Percentiles rank a stretch among this genome's conserved stretches.
These are phyloP conservation scores for Colletotrichum acutatum DNA, from an alignment of 2,329 filamentous ascomycete species.

Conservation along the genomic window DNA sequence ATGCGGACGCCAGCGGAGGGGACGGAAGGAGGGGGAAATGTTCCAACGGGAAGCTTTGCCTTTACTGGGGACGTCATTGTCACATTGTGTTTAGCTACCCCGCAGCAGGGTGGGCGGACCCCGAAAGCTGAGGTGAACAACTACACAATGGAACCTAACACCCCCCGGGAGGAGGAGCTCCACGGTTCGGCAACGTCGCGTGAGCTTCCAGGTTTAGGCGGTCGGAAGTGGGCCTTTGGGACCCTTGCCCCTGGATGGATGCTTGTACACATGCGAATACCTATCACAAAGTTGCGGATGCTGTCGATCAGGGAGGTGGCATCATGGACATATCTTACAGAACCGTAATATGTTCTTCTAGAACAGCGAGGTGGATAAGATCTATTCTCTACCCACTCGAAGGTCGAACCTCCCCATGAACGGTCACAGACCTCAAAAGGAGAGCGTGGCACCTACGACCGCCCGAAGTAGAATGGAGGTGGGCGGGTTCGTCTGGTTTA, in stretches of 20 bases:
- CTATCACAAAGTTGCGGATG: background rate
- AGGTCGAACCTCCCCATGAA: no score
- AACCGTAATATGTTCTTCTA: no score
- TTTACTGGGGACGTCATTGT: constrained; percentile 4
- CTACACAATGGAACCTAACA: no score
- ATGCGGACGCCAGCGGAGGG: background rate
- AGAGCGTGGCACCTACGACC: no score
- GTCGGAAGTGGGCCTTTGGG: background rate
- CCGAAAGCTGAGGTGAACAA: background rate
- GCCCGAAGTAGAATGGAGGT: no score
- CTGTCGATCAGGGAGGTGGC: background rate
- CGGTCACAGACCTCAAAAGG: no score
- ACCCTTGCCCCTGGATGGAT: background rate
- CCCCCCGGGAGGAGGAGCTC: background rate
- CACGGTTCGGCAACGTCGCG: background rate
- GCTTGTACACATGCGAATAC: background rate
- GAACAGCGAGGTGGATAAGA: no score
- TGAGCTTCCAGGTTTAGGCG: background rate
- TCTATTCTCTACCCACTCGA: no score
- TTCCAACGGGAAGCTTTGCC: background rate
- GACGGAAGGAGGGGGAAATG: background rate
- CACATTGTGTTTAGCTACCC: background rate
- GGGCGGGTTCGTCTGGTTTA: no score
- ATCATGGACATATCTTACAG: no score
- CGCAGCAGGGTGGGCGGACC: background rate